These are phyloP conservation scores for Oryza meridionalis DNA, from an alignment of 176 grass and related monocot species.

Conservation along the genomic window DNA sequence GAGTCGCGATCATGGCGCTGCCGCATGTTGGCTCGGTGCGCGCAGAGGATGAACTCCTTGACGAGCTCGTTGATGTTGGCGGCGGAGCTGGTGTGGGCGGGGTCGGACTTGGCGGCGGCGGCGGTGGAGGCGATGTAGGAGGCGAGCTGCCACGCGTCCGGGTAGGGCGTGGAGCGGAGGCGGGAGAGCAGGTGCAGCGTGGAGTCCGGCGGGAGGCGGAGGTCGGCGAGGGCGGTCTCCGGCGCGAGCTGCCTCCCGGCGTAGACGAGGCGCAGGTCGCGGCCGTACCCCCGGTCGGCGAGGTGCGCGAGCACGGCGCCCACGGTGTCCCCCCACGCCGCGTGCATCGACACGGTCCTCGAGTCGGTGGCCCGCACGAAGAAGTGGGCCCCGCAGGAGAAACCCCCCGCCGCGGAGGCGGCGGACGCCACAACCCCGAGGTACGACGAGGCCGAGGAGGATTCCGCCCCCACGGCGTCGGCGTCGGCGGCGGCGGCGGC, in stretches of 20 bases:
- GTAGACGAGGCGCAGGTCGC: slow-evolving; percentile 74
- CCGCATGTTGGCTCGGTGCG: slow-evolving; percentile 19
- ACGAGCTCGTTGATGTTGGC: slow-evolving; percentile 59
- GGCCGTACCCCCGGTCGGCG: slow-evolving; percentile 41
- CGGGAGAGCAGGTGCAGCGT: slow-evolving; percentile 65
- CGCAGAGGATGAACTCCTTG: slow-evolving; percentile 61
- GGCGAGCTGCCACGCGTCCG: slow-evolving; percentile 80
- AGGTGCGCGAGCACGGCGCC: slow-evolving; percentile 48
- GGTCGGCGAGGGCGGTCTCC: slow-evolving; percentile 60
- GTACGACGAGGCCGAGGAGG: neutral
- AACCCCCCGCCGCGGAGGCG: neutral
- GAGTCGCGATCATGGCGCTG: slow-evolving; percentile 22
- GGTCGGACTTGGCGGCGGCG: slow-evolving; percentile 2
- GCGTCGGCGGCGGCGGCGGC: neutral
- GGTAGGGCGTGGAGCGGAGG: slow-evolving; percentile 77
- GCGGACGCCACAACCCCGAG: neutral
- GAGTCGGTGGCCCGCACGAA: slow-evolving; percentile 79
- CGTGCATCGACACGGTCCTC: slow-evolving; percentile 78
- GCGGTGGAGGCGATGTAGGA: slow-evolving; percentile 64
- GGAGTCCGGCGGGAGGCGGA: slow-evolving; percentile 58
- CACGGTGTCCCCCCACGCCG: slow-evolving; percentile 56
- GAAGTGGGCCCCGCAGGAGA: slow-evolving; percentile 55
- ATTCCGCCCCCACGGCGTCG: neutral
- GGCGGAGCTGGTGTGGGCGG: slow-evolving; percentile 12
- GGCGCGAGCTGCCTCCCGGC: slow-evolving; percentile 69